Conservation (phyloP, 2,329 filamentous ascomycete species). For the Alternaria atra region DNA sequence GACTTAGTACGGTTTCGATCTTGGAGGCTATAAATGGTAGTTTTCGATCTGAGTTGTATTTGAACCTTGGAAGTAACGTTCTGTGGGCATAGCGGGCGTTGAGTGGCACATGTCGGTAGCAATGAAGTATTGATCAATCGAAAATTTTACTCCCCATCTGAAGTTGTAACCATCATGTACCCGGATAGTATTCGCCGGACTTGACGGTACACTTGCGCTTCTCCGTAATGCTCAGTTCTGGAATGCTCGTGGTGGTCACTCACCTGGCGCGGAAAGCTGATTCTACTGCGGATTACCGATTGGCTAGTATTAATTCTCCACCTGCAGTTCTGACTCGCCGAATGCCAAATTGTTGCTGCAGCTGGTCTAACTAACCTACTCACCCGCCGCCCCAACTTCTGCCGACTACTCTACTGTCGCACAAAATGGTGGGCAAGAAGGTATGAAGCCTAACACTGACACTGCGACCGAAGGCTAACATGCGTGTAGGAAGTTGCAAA, state of each 20-base stretch:
- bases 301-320: constrained; percentile 28
- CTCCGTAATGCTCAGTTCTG: too few relatives aligned
- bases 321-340: constrained; percentile 33
- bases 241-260: constrained; percentile 22
- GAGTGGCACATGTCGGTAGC: constrained; percentile 7
- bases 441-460: constrained; percentile 12
- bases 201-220: too few relatives aligned
- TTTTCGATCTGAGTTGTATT: constrained; percentile 3
- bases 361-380: constrained; percentile 17
- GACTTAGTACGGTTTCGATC: not conserved
- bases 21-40: constrained; percentile 10
- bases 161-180: not conserved
- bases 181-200: not conserved
- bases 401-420: constrained; percentile 20
- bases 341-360: constrained; percentile 42
- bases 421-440: constrained; percentile 46
- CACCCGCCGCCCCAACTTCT: constrained; percentile 20
- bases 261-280: constrained; percentile 18
- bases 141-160: not conserved
- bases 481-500: constrained; percentile 36
- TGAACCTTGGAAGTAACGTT: constrained; percentile 14
- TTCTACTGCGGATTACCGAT: constrained; percentile 39
- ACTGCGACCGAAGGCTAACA: constrained; percentile 14
- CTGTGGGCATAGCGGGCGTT: constrained; percentile 24
- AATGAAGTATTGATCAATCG: not conserved